phyloP scores from a whole-genome alignment of 768 basidiomycete species.

The Epithele typhae region DNA sequence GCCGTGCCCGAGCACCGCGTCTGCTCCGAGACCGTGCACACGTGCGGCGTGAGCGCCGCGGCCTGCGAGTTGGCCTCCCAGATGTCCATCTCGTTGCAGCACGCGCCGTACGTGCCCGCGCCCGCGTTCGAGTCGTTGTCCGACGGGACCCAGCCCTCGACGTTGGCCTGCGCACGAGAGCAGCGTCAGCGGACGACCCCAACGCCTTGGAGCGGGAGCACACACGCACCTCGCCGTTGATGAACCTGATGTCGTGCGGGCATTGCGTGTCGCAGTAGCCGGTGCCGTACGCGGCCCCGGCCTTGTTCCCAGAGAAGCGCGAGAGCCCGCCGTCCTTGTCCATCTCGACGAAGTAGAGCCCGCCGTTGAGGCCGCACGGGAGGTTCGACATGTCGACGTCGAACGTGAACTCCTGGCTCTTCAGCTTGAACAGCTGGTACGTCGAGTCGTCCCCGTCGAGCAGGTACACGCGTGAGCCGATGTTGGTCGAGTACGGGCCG shows the following conservation, averaged over 20 bases:
- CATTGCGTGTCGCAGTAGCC: constrained; percentile 64
- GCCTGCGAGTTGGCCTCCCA: constrained; percentile 30
- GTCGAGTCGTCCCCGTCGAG: constrained; percentile 29
- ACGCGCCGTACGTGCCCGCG: constrained; percentile 23
- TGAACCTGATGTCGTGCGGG: constrained; percentile 55
- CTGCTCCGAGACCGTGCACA: constrained; percentile 34
- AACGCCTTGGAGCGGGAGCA: background rate
- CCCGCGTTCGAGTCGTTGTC: constrained; percentile 25
- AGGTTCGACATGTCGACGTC: constrained; percentile 55
- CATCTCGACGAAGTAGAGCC: constrained; percentile 57
- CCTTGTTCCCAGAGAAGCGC: constrained; percentile 44
- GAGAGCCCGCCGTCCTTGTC: constrained; percentile 49
- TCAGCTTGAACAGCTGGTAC: constrained; percentile 46
- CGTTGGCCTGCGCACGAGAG: constrained; percentile 24
- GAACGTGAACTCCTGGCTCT: constrained; percentile 54
- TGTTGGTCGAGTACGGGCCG: too few relatives aligned
- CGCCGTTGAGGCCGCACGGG: constrained; percentile 56
- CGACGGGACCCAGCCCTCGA: constrained; percentile 20
- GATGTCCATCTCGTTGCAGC: constrained; percentile 32
- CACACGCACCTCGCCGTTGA: constrained; percentile 42
- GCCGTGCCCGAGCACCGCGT: constrained; percentile 41
- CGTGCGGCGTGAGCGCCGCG: constrained; percentile 24
- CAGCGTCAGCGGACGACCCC: too few relatives aligned
- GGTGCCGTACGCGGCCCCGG: constrained; percentile 52
- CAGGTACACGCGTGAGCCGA: constrained; percentile 43